Conservation (phyloP, 345 rosid species). For the Bruguiera parviflora region DNA sequence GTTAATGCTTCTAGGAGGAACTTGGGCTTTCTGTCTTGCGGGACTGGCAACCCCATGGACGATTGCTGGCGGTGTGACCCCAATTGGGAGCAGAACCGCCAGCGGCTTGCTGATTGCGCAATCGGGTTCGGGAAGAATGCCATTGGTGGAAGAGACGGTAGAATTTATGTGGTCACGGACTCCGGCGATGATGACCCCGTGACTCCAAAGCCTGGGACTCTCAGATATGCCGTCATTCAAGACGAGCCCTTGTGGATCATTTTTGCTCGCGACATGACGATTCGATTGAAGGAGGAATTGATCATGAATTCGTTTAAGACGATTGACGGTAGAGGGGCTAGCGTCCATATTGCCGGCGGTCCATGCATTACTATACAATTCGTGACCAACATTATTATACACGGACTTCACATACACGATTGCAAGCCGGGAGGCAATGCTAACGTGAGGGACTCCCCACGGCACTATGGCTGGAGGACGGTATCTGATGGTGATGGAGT, state of each 20-base stretch:
- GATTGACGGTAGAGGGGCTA: slow-evolving; percentile 30
- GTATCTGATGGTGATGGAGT: slow-evolving; percentile 31
- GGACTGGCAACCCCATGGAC: slow-evolving; percentile 29
- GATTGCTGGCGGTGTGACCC: slow-evolving; percentile 36
- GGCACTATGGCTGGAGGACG: slow-evolving; percentile 33
- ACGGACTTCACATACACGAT: slow-evolving; percentile 28
- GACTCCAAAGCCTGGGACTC: slow-evolving; percentile 29
- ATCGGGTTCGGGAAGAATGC: slow-evolving; percentile 32
- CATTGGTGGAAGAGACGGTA: slow-evolving; percentile 29
- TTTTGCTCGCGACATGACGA: slow-evolving; percentile 27
- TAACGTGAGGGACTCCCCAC: slow-evolving; percentile 31
- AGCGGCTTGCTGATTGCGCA: slow-evolving; percentile 25
- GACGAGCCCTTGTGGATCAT: slow-evolving; percentile 36
- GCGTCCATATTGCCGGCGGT: slow-evolving; percentile 27
- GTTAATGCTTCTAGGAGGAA: slow-evolving; percentile 28
- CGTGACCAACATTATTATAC: slow-evolving; percentile 30
- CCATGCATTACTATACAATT: slow-evolving; percentile 31
- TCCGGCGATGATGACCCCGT: slow-evolving; percentile 20
- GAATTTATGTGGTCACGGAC: slow-evolving; percentile 28
- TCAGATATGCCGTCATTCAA: slow-evolving; percentile 27
- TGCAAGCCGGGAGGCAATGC: slow-evolving; percentile 34
- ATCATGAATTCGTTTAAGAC: slow-evolving; percentile 34
- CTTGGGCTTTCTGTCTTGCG: slow-evolving; percentile 26
- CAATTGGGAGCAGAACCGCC: slow-evolving; percentile 32
- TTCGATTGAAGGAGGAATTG: slow-evolving; percentile 25